These are phyloP conservation scores for Groenewaldozyma sp. DNA, from an alignment of 1,139 yeast species.

Conservation along the genomic window DNA sequence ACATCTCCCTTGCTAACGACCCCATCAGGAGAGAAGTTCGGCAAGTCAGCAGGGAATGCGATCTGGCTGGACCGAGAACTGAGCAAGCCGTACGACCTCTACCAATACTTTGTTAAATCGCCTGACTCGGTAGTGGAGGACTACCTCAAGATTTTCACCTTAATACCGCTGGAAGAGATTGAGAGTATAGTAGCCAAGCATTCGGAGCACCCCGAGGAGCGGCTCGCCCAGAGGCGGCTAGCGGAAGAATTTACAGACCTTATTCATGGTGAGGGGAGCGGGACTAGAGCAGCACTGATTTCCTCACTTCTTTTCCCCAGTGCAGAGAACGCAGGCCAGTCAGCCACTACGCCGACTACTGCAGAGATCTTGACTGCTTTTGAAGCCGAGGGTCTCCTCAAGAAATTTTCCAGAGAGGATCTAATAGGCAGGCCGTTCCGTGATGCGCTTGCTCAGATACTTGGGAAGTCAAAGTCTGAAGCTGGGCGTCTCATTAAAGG, in stretches of 20 bases:
- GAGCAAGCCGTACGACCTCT: conserved; percentile 74
- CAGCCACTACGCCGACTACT: neutral
- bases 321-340: conserved; percentile 42
- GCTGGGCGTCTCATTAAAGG: conserved; percentile 54
- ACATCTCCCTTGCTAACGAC: conserved; percentile 90
- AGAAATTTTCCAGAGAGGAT: conserved; percentile 31
- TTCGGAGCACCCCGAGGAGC: conserved; percentile 44
- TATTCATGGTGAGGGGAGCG: conserved; percentile 75
- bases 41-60: conserved; percentile 96
- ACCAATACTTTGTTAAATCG: conserved; percentile 74
- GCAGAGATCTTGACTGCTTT: conserved; percentile 49
- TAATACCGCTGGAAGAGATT: conserved; percentile 57
- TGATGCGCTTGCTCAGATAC: conserved; percentile 29
- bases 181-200: conserved; percentile 46
- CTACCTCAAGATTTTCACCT: conserved; percentile 67
- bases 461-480: conserved; percentile 44
- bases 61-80: conserved; percentile 66
- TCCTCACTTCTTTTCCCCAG: conserved; percentile 57
- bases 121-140: conserved; percentile 69
- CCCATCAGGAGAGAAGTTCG: conserved; percentile 86
- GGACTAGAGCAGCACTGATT: conserved; percentile 53
- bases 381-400: conserved; percentile 50
- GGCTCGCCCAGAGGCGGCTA: conserved; percentile 65
- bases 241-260: conserved; percentile 83
- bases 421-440: conserved; percentile 31